These are phyloP conservation scores for Colletotrichum sp. DNA, from an alignment of 2,329 filamentous ascomycete genomes.

Conservation along the genomic window DNA sequence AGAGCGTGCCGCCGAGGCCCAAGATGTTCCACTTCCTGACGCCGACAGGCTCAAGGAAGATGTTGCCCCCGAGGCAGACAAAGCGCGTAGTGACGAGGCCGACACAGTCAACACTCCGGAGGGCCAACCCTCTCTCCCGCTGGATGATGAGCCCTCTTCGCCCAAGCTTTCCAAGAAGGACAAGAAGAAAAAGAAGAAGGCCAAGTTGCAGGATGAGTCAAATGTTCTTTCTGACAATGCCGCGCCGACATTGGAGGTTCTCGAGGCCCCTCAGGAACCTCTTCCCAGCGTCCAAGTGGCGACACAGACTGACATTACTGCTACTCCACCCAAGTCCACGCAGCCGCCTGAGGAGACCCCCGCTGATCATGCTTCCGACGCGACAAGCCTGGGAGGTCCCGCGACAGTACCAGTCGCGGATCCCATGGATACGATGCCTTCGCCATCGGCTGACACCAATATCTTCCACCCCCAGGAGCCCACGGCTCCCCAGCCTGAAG, in stretches of 20 bases:
- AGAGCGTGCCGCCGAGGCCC: background rate
- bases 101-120: background rate
- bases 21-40: background rate
- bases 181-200: conserved; percentile 23
- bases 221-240: background rate
- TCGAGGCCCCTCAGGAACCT: background rate
- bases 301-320: background rate
- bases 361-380: background rate
- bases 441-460: background rate
- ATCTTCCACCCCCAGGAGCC: background rate
- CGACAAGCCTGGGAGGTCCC: background rate
- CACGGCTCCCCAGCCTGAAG: background rate
- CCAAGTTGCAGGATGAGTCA: background rate
- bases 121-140: background rate
- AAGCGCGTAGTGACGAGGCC: background rate
- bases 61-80: background rate
- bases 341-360: background rate
- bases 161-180: conserved; percentile 20
- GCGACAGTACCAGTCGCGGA: background rate
- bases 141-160: background rate
- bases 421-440: background rate
- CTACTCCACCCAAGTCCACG: background rate
- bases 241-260: conserved; percentile 8
- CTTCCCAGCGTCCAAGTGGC: background rate
- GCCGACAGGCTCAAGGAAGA: background rate